phyloP scores from a whole-genome alignment of 345 rosid species.

The Eucalyptus leucophloia region DNA sequence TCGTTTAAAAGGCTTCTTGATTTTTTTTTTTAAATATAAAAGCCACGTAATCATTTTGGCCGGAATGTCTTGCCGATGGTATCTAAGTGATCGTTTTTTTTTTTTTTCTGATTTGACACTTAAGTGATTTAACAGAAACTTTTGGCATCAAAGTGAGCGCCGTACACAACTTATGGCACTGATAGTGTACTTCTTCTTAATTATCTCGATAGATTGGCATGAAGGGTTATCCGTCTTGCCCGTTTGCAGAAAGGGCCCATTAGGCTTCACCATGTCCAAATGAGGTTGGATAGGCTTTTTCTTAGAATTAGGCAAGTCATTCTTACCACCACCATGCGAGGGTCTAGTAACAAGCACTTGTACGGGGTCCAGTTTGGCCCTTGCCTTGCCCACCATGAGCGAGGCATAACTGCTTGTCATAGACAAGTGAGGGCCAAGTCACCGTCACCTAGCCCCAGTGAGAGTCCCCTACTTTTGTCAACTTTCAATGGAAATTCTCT shows the following conservation, averaged over 20 bases:
- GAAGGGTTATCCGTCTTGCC: not conserved
- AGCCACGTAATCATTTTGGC: too few species aligned
- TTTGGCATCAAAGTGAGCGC: too few species aligned
- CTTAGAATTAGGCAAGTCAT: not conserved
- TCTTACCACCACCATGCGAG: not conserved
- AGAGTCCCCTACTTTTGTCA: not conserved
- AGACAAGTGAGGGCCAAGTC: not conserved
- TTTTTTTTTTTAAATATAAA: too few species aligned
- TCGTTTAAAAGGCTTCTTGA: too few species aligned
- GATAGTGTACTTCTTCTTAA: not conserved
- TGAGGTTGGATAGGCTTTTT: not conserved
- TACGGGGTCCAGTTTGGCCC: not conserved
- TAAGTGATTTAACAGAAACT: too few species aligned
- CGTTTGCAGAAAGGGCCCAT: not conserved
- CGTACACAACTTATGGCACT: too few species aligned
- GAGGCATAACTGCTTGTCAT: not conserved
- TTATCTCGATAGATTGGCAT: not conserved
- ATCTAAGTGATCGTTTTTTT: too few species aligned
- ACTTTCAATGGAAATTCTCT: not conserved
- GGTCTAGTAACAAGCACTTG: not conserved
- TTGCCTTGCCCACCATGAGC: not conserved
- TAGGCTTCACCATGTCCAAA: not conserved
- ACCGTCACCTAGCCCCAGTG: not conserved
- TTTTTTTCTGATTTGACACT: too few species aligned
- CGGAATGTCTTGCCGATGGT: too few species aligned